A percentile compares a stretch with the other conserved stretches of the same genome.
phyloP scores from a whole-genome alignment of 805 yeast species.

The Schizosaccharomyces lindneri region DNA sequence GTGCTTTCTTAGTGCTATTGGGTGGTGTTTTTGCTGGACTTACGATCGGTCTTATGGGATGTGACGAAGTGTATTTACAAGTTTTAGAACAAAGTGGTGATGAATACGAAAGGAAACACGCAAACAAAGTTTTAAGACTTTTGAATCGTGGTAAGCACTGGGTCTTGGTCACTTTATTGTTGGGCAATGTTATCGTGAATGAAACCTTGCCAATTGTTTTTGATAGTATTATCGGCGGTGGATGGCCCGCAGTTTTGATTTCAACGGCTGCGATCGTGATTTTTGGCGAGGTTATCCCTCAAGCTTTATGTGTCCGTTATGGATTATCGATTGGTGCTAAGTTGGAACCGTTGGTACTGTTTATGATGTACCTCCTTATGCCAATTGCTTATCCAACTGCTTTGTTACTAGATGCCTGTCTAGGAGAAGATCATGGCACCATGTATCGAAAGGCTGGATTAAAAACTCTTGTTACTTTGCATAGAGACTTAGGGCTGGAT shows the following conservation, averaged over 20 bases:
- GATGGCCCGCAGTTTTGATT: slow-evolving; percentile 85
- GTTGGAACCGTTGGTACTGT: slow-evolving; percentile 67
- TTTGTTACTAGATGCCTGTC: slow-evolving; percentile 43
- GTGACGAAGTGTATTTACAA: slow-evolving; percentile 80
- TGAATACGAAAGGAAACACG: slow-evolving; percentile 35
- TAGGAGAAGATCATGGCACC: slow-evolving; percentile 94
- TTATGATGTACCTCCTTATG: slow-evolving; percentile 67
- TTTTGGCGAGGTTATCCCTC: slow-evolving; percentile 93
- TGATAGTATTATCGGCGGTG: slow-evolving; percentile 85
- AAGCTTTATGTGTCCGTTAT: slow-evolving; percentile 72
- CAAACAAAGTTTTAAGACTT: slow-evolving; percentile 44
- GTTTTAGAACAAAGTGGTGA: slow-evolving; percentile 75
- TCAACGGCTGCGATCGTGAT: slow-evolving; percentile 84
- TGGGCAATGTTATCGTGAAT: slow-evolving; percentile 8
- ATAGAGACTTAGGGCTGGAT: slow-evolving; percentile 86
- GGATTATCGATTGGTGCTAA: slow-evolving; percentile 79
- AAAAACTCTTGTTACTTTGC: slow-evolving; percentile 78
- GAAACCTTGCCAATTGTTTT: slow-evolving; percentile 85
- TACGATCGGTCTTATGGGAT: slow-evolving; percentile 94
- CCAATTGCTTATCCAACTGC: slow-evolving; percentile 88
- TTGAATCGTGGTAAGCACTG: slow-evolving; percentile 79
- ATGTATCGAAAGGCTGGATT: slow-evolving; percentile 78
- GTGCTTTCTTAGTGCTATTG: slow-evolving; percentile 36
- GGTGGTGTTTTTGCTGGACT: slow-evolving; percentile 81
- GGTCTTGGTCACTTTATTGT: slow-evolving; percentile 70